These are phyloP conservation scores for Mortierella sp. DNA, from an alignment of 371 early-diverging fungal species.

Conservation along the genomic window DNA sequence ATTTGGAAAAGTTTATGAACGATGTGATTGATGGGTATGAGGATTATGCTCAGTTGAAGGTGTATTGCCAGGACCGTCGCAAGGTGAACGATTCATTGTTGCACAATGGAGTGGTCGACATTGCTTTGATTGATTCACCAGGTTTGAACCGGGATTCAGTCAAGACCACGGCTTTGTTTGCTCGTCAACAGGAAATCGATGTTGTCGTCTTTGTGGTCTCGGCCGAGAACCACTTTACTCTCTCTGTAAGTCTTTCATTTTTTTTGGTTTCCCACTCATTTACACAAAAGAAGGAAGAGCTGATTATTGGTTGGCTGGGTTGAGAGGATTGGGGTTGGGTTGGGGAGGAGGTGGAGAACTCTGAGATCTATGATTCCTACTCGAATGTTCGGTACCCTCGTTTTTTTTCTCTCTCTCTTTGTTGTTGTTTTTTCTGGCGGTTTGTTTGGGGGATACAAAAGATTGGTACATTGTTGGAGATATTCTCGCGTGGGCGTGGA, in stretches of 20 bases:
- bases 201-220: slow-evolving; percentile 98
- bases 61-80: slow-evolving; percentile 84
- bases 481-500: too few species aligned
- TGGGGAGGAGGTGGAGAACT: not conserved
- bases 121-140: slow-evolving; percentile 96
- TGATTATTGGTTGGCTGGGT: too few species aligned
- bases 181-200: slow-evolving; percentile 98
- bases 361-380: slow-evolving; percentile 4
- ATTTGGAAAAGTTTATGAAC: slow-evolving; percentile 65
- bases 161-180: slow-evolving; percentile 95
- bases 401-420: slow-evolving; percentile 7
- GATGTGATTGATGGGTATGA: slow-evolving; percentile 71
- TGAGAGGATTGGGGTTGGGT: slow-evolving; percentile 3
- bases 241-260: slow-evolving; percentile 74
- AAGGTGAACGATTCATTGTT: slow-evolving; percentile 76
- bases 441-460: not conserved
- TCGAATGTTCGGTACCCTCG: not conserved
- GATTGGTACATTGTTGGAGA: too few species aligned
- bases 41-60: slow-evolving; percentile 86
- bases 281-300: too few species aligned
- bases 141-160: slow-evolving; percentile 97
- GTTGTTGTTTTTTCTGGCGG: not conserved
- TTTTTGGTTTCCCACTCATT: too few species aligned
- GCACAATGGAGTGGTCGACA: slow-evolving; percentile 93
- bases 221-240: slow-evolving; percentile 98